phyloP scores from a whole-genome alignment of 257 asterid species.

The Penstemon newberryi region DNA sequence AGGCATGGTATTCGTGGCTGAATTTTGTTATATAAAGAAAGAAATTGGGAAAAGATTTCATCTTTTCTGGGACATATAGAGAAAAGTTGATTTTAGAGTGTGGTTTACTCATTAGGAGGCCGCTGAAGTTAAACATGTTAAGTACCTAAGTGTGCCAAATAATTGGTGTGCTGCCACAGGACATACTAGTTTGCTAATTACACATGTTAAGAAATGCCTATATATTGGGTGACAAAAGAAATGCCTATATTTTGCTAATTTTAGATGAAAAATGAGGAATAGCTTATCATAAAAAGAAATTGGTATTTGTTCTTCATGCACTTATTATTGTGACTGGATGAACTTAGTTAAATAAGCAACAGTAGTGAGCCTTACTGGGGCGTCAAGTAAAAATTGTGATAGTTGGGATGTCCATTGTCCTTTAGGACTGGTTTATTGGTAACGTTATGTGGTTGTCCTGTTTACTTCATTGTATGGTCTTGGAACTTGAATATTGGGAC shows the following conservation, averaged over 20 bases:
- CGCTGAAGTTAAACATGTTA: too few species aligned
- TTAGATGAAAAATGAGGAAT: neutral
- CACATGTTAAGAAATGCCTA: too few species aligned
- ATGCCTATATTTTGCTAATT: neutral
- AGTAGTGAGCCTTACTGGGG: neutral
- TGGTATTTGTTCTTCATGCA: slow-evolving; percentile 1
- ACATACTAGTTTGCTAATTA: too few species aligned
- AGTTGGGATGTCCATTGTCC: neutral
- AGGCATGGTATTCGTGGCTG: neutral
- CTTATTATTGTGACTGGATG: neutral
- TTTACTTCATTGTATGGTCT: too few species aligned
- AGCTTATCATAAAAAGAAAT: neutral
- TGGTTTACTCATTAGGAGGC: too few species aligned
- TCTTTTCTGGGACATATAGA: neutral
- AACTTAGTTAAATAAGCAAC: neutral
- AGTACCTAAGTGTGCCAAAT: too few species aligned
- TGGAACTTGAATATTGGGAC: too few species aligned
- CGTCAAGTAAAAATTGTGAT: neutral
- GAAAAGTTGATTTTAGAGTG: too few species aligned
- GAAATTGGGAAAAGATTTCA: neutral
- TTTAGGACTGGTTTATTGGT: too few species aligned
- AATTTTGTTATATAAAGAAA: neutral
- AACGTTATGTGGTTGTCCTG: too few species aligned
- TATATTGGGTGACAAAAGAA: too few species aligned
- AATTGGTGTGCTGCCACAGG: neutral